These are phyloP conservation scores for Paecilomyces dactylethromorphus DNA, from an alignment of 2,329 filamentous ascomycete species.

Conservation along the genomic window DNA sequence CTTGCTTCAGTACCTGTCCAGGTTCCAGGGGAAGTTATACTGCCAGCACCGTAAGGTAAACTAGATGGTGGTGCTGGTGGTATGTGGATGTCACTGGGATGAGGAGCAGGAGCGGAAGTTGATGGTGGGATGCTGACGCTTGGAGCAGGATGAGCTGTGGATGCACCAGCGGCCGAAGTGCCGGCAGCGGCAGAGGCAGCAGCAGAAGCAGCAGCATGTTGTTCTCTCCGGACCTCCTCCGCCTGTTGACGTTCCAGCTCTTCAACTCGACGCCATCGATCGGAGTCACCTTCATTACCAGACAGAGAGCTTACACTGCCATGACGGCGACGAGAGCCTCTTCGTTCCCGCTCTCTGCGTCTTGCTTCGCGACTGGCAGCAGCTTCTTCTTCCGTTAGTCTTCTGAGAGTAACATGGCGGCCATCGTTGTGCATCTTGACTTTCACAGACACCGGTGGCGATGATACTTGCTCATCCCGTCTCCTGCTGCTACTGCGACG, in stretches of 20 bases:
- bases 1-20: conserved; percentile 44
- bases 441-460: conserved; percentile 58
- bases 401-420: conserved; percentile 55
- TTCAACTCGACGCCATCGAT: conserved; percentile 45
- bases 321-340: conserved; percentile 32
- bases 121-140: conserved; percentile 18
- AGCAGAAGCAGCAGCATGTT: conserved; percentile 23
- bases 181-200: conserved; percentile 11
- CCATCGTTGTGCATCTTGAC: conserved; percentile 61
- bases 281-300: conserved; percentile 31
- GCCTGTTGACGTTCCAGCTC: conserved; percentile 42
- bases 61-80: conserved; percentile 34
- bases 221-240: conserved; percentile 35
- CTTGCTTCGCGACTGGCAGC: conserved; percentile 53
- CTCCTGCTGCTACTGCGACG: conserved; percentile 22
- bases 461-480: conserved; percentile 41
- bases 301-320: conserved; percentile 37
- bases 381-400: conserved; percentile 57
- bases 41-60: conserved; percentile 34
- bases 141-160: conserved; percentile 14
- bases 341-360: conserved; percentile 41
- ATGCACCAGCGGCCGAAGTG: conserved; percentile 10
- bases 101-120: not conserved
- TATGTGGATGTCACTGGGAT: conserved; percentile 15
- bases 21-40: conserved; percentile 36